phyloP scores from a whole-genome alignment of 768 basidiomycete species.

The Strobilomyces dryophilus region DNA sequence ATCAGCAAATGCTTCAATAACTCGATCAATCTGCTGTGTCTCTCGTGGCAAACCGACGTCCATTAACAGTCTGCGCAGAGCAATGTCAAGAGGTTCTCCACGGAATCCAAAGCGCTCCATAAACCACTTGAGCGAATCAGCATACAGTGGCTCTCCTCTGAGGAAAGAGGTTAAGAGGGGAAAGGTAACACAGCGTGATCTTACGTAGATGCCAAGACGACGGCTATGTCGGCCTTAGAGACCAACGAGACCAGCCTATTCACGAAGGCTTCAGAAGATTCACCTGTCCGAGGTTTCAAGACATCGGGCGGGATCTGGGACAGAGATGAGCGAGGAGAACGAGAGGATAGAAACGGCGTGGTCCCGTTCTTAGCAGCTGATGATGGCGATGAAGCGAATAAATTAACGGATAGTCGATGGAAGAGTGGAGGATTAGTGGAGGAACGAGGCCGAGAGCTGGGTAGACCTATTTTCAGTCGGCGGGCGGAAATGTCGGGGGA shows the following conservation, averaged over 20 bases:
- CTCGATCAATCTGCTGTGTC: slow-evolving; percentile 97
- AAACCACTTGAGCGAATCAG: slow-evolving; percentile 64
- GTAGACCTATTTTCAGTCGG: slow-evolving; percentile 25
- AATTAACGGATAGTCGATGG: slow-evolving; percentile 64
- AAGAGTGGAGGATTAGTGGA: slow-evolving; percentile 67
- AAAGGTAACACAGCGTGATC: slow-evolving; percentile 2
- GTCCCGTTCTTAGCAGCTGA: slow-evolving; percentile 23
- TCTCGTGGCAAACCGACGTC: slow-evolving; percentile 88
- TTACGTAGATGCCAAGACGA: slow-evolving; percentile 79
- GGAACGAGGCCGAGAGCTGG: slow-evolving; percentile 41
- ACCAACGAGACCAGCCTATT: slow-evolving; percentile 58
- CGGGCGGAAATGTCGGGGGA: slow-evolving; percentile 1
- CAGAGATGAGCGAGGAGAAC: slow-evolving; percentile 44
- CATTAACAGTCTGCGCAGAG: slow-evolving; percentile 86
- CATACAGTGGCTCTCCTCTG: slow-evolving; percentile 72
- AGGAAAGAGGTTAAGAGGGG: slow-evolving; percentile 7
- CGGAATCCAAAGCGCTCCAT: slow-evolving; percentile 75
- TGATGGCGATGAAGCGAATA: slow-evolving; percentile 49
- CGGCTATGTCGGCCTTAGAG: slow-evolving; percentile 74
- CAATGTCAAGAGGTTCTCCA: slow-evolving; percentile 83
- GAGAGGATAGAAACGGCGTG: slow-evolving; percentile 25
- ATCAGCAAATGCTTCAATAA: slow-evolving; percentile 91
- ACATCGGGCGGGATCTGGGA: slow-evolving; percentile 42
- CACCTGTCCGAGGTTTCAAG: slow-evolving; percentile 54
- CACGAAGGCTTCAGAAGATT: slow-evolving; percentile 70